Evolutionary conservation across 805 yeast genomes (phyloP).

Genomic region (Yamadazyma insecticola): DNA sequence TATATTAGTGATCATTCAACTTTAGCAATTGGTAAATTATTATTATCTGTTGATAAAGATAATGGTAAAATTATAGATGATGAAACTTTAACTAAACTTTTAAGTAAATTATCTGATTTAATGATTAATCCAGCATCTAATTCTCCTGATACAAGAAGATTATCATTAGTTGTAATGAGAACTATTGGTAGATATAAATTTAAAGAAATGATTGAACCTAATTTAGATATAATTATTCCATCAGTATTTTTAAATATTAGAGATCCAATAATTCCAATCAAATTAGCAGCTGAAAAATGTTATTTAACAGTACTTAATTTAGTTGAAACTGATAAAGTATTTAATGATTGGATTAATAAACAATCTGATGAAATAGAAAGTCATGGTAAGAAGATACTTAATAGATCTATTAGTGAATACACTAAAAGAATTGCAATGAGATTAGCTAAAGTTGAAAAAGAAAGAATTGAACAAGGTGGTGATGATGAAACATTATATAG

Average conservation of each 20-base stretch:
- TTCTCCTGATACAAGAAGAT: conserved; percentile 74
- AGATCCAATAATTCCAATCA: conserved; percentile 85
- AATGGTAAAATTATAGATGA: conserved; percentile 36
- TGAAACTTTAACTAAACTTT: conserved; percentile 37
- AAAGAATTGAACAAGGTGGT: conserved; percentile 85
- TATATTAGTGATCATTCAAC: conserved; percentile 72
- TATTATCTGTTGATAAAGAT: too few species aligned
- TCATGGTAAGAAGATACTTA: conserved; percentile 42
- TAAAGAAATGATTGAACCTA: conserved; percentile 46
- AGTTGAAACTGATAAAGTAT: conserved; percentile 59
- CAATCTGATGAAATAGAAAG: conserved; percentile 30
- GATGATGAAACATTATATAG: conserved; percentile 80
- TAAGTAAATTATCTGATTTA: conserved; percentile 46
- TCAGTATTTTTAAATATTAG: conserved; percentile 78
- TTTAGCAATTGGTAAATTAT: conserved; percentile 75
- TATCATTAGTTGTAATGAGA: conserved; percentile 69
- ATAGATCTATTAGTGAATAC: conserved; percentile 82
- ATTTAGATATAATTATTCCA: conserved; percentile 57
- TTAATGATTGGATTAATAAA: conserved; percentile 61
- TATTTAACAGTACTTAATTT: conserved; percentile 67
- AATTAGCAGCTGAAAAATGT: conserved; percentile 91
- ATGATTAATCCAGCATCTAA: conserved; percentile 52
- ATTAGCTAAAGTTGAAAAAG: conserved; percentile 82
- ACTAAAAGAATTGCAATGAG: conserved; percentile 86
- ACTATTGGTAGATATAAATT: conserved; percentile 66